These are phyloP conservation scores for Zygotorulaspora sp. DNA, from an alignment of 805 yeast genomes.

Conservation along the genomic window DNA sequence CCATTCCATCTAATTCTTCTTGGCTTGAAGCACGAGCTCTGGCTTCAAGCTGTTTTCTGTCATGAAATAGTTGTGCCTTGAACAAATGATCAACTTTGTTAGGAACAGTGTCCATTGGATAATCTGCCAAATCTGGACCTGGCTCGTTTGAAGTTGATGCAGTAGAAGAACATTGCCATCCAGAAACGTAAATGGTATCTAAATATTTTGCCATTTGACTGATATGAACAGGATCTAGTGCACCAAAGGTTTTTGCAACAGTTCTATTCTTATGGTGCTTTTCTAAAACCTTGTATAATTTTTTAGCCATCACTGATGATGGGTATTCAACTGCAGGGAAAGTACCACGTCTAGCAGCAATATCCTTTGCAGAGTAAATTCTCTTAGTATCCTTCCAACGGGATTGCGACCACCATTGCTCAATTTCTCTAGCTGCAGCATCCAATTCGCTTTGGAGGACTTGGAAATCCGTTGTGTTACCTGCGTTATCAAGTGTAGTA, in stretches of 20 bases:
- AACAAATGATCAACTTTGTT: constrained; percentile 95
- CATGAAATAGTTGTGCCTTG: constrained; percentile 96
- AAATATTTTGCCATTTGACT: constrained; percentile 95
- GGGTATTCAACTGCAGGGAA: constrained; percentile 64
- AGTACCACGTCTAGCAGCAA: constrained; percentile 83
- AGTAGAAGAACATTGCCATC: constrained; percentile 98
- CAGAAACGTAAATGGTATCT: constrained; percentile 89
- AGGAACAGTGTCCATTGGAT: constrained; percentile 98
- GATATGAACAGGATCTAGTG: constrained; percentile 91
- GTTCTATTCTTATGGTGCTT: constrained; percentile 53
- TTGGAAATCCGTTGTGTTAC: constrained; percentile 9
- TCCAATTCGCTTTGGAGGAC: constrained; percentile 19
- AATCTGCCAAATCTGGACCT: constrained; percentile 96
- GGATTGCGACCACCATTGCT: constrained; percentile 89
- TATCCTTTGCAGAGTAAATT: constrained; percentile 81
- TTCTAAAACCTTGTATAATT: constrained; percentile 62
- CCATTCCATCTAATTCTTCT: constrained; percentile 60
- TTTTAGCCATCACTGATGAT: constrained; percentile 74
- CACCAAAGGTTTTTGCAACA: constrained; percentile 85
- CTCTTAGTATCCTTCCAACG: constrained; percentile 89
- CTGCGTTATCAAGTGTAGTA: constrained; percentile 3
- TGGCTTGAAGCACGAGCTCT: constrained; percentile 54
- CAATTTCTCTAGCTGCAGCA: constrained; percentile 62
- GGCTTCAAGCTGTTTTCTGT: constrained; percentile 90
- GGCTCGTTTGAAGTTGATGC: constrained; percentile 98